phyloP scores from a whole-genome alignment of 2,329 filamentous ascomycete species.

The Reticulascus tulasneorum region DNA sequence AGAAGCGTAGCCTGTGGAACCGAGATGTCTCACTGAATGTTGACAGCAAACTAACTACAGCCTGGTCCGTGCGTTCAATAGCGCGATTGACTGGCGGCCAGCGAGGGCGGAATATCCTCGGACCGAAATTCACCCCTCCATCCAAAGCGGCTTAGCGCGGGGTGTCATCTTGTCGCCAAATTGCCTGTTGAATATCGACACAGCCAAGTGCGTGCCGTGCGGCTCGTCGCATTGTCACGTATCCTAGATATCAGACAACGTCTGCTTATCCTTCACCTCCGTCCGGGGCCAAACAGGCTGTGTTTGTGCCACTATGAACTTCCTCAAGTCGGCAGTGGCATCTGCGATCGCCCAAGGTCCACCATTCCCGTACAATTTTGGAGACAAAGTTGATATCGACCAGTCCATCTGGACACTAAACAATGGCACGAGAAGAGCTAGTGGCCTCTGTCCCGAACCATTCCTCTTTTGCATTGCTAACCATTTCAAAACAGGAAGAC shows the following conservation, averaged over 20 bases:
- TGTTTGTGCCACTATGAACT: conserved; percentile 86
- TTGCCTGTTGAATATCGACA: conserved; percentile 6
- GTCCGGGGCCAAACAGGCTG: too few species aligned
- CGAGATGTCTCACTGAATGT: too few species aligned
- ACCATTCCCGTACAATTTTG: conserved; percentile 87
- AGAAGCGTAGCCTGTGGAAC: too few species aligned
- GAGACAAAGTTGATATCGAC: conserved; percentile 86
- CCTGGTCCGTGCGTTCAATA: too few species aligned
- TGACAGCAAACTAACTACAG: too few species aligned
- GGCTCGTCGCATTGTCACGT: too few species aligned
- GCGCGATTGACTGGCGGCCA: too few species aligned
- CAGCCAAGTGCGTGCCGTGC: conserved; percentile 9
- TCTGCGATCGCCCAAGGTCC: conserved; percentile 95
- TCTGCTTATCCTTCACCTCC: too few species aligned
- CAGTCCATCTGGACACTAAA: conserved; percentile 95
- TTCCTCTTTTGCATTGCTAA: neutral
- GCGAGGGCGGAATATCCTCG: too few species aligned
- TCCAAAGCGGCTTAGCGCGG: conserved; percentile 14
- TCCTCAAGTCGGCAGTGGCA: conserved; percentile 94
- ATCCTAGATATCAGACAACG: too few species aligned
- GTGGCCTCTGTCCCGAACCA: neutral
- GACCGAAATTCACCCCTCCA: conserved; percentile 15
- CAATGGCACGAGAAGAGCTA: conserved; percentile 81
- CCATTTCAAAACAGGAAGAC: conserved; percentile 67
- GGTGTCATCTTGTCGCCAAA: conserved; percentile 13